Evolutionary conservation across 179 eudicot genomes (phyloP), one percentile per base, ranked within the genome.

Genomic region (Dionaea muscipula): DNA sequence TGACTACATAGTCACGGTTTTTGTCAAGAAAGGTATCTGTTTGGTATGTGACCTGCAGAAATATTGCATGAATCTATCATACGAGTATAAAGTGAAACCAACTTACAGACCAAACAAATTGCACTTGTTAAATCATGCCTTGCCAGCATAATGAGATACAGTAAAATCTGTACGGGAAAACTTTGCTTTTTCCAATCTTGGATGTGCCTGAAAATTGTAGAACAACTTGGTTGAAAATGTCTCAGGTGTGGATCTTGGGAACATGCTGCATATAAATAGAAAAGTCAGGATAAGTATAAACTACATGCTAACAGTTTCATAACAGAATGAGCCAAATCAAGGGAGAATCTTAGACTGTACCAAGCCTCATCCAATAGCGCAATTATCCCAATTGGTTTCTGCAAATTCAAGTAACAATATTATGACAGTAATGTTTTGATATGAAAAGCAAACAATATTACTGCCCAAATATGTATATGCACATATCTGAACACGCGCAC

Each of bases 321-420:
- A 47, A 56, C 45, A 55, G 21, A 41, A 53, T 28, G 24, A 49
- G 59, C 68, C 67, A 57, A 63, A 54, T 65, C 28, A 55, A 35
- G 19, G 14, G 23, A 16, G 54, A 62, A 49, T 61, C 21, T 33
- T 47, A 56, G 39, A 39, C 2, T 65, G 56, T 86, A 89, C 97
- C 97, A 89, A 66, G 97, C 94, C 74, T 89, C 97, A 70, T 89
- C 97, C 81, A 89, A 64, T 31, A 89, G 86, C 66, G 90, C 78
- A 69, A 89, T 89, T 60, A 89, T 72, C 50, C 97, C 95, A 55
- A 86, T 86, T 63, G 97, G 97, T 74, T 83, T 89, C 95, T 89
- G 97, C 78, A 75, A 45, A 57, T 56, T 28, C 16, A 26, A 49
- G 28, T 11, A 12, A 25, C 24, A 12, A 49, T 7, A 20, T 13